Evolutionary conservation across 768 basidiomycete species (phyloP).

Genomic region (Peribolospora baueri): DNA sequence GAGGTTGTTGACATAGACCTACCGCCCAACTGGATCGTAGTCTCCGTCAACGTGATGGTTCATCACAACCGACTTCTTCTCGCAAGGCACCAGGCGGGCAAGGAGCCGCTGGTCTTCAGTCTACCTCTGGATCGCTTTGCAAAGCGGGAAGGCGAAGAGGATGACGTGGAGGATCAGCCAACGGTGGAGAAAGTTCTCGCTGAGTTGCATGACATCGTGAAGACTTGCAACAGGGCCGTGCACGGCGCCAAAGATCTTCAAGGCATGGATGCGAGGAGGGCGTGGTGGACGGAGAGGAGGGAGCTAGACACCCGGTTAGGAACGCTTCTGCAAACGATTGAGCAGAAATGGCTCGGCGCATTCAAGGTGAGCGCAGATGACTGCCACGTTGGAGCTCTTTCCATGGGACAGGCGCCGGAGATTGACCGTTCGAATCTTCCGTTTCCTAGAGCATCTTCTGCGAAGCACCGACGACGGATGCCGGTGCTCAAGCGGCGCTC

Average conservation of each 20-base stretch:
- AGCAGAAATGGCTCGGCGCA: constrained; percentile 89
- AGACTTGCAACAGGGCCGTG: constrained; percentile 49
- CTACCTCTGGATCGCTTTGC: constrained; percentile 56
- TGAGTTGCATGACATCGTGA: constrained; percentile 58
- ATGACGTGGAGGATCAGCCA: constrained; percentile 34
- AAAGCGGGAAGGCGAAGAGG: constrained; percentile 46
- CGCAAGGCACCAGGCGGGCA: constrained; percentile 42
- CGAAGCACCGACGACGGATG: constrained; percentile 23
- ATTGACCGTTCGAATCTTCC: not conserved
- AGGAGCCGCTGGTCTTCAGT: constrained; percentile 54
- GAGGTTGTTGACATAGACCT: constrained; percentile 26
- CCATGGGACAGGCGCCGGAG: not conserved
- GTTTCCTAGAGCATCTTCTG: constrained; percentile 15
- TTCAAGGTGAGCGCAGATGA: constrained; percentile 50
- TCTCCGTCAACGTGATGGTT: constrained; percentile 59
- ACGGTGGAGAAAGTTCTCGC: constrained; percentile 45
- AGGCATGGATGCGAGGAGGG: constrained; percentile 36
- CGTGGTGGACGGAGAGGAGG: constrained; percentile 68
- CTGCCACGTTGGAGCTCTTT: not conserved
- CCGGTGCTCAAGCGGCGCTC: constrained; percentile 30
- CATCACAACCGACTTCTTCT: constrained; percentile 65
- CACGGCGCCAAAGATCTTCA: constrained; percentile 47
- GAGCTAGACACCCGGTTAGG: constrained; percentile 53
- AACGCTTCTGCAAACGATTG: constrained; percentile 55
- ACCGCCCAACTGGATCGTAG: constrained; percentile 55